phyloP scores from a whole-genome alignment of 306 rosid genomes.

The Acacia crassicarpa region DNA sequence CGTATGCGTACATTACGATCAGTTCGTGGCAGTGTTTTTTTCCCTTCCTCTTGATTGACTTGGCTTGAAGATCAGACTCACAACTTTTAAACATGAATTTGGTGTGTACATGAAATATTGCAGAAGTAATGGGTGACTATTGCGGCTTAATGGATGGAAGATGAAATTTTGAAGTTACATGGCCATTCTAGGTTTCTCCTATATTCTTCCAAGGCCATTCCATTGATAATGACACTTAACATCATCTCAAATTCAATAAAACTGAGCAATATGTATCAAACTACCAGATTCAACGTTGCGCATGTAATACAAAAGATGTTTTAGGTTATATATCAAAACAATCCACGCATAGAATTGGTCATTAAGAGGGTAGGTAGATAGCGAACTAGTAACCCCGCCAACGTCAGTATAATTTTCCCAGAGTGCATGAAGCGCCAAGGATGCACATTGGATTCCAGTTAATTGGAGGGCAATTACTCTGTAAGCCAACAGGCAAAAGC shows the following conservation, averaged over 20 bases:
- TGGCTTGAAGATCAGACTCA: too few relatives aligned
- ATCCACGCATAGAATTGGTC: background rate
- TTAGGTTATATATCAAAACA: background rate
- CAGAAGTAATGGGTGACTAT: too few relatives aligned
- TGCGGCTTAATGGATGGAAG: too few relatives aligned
- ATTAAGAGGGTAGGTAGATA: background rate
- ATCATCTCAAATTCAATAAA: background rate
- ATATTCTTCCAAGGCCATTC: too few relatives aligned
- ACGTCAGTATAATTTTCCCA: background rate
- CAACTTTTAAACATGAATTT: too few relatives aligned
- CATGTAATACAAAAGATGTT: background rate
- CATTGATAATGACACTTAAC: background rate
- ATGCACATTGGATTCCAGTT: background rate
- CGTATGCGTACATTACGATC: too few relatives aligned
- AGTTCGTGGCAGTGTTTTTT: too few relatives aligned
- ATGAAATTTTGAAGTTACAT: background rate
- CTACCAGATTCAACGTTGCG: background rate
- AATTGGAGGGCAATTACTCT: background rate
- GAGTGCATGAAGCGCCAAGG: background rate
- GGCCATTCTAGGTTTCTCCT: background rate
- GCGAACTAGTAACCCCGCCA: background rate
- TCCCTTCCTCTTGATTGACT: too few relatives aligned
- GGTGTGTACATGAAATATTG: background rate
- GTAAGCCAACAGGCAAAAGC: background rate
- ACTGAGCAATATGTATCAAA: background rate